A percentile compares a stretch with the other conserved stretches of the same genome.
phyloP scores from a whole-genome alignment of 768 basidiomycete species.

The Erythrobasidium yunnanense region DNA sequence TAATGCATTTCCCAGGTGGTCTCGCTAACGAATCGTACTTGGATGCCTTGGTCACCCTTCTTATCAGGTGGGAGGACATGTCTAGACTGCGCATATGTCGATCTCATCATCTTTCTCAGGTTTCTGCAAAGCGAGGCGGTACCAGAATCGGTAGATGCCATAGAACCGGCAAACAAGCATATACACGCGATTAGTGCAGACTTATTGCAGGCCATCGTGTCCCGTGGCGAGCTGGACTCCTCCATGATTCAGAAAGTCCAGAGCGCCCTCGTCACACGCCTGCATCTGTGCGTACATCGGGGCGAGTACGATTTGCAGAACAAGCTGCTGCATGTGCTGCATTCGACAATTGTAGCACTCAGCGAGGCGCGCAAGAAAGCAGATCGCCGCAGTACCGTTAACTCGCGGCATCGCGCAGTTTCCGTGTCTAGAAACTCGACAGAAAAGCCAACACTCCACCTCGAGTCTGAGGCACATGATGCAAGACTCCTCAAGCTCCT shows the following conservation, averaged over 20 bases:
- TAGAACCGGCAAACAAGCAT: constrained; percentile 54
- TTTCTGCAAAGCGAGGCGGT: constrained; percentile 58
- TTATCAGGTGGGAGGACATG: constrained; percentile 39
- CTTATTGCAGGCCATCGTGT: constrained; percentile 66
- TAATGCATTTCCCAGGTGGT: constrained; percentile 1
- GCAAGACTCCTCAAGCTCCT: constrained; percentile 66
- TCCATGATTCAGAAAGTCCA: constrained; percentile 57
- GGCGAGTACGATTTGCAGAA: constrained; percentile 73
- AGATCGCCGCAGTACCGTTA: neutral
- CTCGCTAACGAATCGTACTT: constrained; percentile 48
- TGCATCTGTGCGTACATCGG: constrained; percentile 62
- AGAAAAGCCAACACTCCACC: constrained; percentile 8
- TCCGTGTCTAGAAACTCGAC: neutral
- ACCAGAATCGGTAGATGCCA: constrained; percentile 45
- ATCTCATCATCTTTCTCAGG: too few relatives aligned
- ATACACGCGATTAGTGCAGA: constrained; percentile 70
- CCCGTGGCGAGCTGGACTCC: constrained; percentile 66
- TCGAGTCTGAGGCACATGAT: constrained; percentile 42
- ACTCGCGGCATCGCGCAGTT: neutral
- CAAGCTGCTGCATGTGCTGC: constrained; percentile 80
- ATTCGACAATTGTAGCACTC: constrained; percentile 53
- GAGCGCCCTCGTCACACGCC: constrained; percentile 58
- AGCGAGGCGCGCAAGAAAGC: neutral
- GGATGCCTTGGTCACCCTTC: constrained; percentile 61
- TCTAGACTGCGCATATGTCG: too few relatives aligned